Base-by-base conservation (phyloP, 2,329 filamentous ascomycete species). In the Fusarium sp. region DNA sequence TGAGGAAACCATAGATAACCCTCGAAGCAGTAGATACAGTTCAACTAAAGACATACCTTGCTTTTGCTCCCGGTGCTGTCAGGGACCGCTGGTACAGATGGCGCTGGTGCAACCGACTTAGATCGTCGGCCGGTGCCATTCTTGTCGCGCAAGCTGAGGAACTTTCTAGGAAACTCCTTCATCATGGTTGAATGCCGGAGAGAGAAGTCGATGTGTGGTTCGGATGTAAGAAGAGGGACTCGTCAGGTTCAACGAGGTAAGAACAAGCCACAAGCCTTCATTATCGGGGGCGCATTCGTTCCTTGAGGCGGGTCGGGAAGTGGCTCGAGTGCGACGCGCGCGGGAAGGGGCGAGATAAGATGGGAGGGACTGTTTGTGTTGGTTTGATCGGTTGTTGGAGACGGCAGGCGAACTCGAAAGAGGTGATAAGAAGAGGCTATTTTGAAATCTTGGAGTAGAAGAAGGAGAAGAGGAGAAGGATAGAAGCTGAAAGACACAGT, bases 141-240 rank as follows among this genome's bases (percentile, higher is more conserved):
- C 79, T 87, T 93, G 73, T 92, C 91, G 69, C 90, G 87, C 70
- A 90, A 83, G 77, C 87, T 91, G 62, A 92, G 87, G 76, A 93
- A 89, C 73, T 90, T 88, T 75, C 86, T 88, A 47, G 84, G 83
- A 61, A 85, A 79, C 67, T 82, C 78, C 78, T 85, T 87, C 83
- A 87, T 87, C 74, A 69, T 83, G 74, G 62, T 67, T 30, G 43
- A 26, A 63, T 43, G 44, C 14, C 30, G 20, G 39, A 40, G 20
- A 51, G 28, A 43, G 52, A 28, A 36, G n/a, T 14, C 21, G 20
- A 24, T 40, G 40, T 28, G 36, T 46, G 42, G 46, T 51, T 52
- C 46, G 55, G 45, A 60, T 51, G 42, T 43, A 36, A 62, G 55
- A 32, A 30, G 43, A 49, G 52, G 68, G 56, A 65, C 74, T 75